phyloP scores from a whole-genome alignment of 441 rosid genomes.

The Biscutella laevigata region DNA sequence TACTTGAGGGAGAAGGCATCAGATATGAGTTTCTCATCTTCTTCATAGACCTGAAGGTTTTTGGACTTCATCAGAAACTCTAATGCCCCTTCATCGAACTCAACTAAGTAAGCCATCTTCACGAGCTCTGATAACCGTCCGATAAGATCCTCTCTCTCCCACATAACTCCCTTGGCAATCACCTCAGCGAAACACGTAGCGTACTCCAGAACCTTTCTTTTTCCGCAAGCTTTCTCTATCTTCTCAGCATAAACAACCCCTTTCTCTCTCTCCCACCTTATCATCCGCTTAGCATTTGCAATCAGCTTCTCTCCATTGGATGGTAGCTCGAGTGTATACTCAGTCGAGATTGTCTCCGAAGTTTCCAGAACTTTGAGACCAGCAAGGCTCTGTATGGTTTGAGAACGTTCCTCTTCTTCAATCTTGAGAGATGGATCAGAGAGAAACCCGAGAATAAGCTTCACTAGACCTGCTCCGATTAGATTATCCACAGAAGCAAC shows the following conservation, averaged over 20 bases:
- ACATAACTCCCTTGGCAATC: conserved; percentile 48
- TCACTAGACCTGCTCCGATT: conserved; percentile 33
- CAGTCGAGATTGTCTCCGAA: conserved; percentile 26
- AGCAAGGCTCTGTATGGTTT: conserved; percentile 35
- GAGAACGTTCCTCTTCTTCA: conserved; percentile 42
- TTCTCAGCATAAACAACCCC: conserved; percentile 39
- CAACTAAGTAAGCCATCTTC: conserved; percentile 47
- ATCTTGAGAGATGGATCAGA: conserved; percentile 37
- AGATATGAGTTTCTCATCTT: conserved; percentile 52
- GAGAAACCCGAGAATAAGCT: conserved; percentile 50
- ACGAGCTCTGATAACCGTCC: conserved; percentile 43
- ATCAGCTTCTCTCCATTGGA: conserved; percentile 28
- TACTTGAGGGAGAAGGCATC: conserved; percentile 29
- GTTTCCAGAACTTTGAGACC: conserved; percentile 36
- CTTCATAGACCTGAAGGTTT: conserved; percentile 43
- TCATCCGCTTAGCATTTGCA: conserved; percentile 26
- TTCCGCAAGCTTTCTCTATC: conserved; percentile 28
- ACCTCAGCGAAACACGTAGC: conserved; percentile 44
- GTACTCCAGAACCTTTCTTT: conserved; percentile 36
- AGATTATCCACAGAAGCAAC: conserved; percentile 3
- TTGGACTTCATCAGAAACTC: conserved; percentile 51
- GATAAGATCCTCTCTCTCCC: conserved; percentile 48
- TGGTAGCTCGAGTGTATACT: conserved; percentile 34
- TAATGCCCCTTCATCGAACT: conserved; percentile 48
- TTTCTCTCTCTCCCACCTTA: conserved; percentile 55